Conservation (phyloP, 2,329 filamentous ascomycete species). For the Chrysoporthe deuterocubensis region DNA sequence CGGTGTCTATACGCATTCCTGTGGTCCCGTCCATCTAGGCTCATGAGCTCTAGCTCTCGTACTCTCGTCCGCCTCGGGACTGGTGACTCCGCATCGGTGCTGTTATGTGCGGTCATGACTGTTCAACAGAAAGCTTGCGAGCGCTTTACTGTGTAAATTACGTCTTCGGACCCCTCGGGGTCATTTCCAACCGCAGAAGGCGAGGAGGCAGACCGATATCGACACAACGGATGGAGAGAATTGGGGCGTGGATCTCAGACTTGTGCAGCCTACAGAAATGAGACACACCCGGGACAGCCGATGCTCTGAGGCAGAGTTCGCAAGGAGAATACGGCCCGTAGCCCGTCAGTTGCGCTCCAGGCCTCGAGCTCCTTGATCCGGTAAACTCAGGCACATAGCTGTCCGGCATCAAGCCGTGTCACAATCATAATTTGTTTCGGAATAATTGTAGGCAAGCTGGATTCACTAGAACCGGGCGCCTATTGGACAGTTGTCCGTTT, state of each 20-base stretch:
- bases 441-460: not conserved
- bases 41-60: slow-evolving; percentile 15
- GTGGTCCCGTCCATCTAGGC: slow-evolving; percentile 16
- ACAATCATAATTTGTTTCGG: not conserved
- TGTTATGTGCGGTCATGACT: not conserved
- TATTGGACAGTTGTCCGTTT: not conserved
- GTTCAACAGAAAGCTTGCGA: slow-evolving; percentile 8
- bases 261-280: slow-evolving; percentile 72
- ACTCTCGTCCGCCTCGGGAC: slow-evolving; percentile 32
- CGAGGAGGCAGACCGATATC: slow-evolving; percentile 68
- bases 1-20: slow-evolving; percentile 7
- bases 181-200: slow-evolving; percentile 58
- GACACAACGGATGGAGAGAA: slow-evolving; percentile 74
- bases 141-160: not conserved
- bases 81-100: not conserved
- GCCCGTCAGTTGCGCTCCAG: not conserved
- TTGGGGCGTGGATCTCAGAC: slow-evolving; percentile 56
- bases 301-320: too few species aligned
- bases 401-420: not conserved
- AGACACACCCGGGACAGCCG: slow-evolving; percentile 44
- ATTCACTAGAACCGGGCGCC: not conserved
- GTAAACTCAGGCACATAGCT: not conserved
- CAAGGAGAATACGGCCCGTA: too few species aligned
- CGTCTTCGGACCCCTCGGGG: slow-evolving; percentile 21
- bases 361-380: not conserved